Evolutionary conservation across 768 basidiomycete species (phyloP), one percentile per base, ranked within the genome.

Genomic region (Rhodotorula paludigena): DNA sequence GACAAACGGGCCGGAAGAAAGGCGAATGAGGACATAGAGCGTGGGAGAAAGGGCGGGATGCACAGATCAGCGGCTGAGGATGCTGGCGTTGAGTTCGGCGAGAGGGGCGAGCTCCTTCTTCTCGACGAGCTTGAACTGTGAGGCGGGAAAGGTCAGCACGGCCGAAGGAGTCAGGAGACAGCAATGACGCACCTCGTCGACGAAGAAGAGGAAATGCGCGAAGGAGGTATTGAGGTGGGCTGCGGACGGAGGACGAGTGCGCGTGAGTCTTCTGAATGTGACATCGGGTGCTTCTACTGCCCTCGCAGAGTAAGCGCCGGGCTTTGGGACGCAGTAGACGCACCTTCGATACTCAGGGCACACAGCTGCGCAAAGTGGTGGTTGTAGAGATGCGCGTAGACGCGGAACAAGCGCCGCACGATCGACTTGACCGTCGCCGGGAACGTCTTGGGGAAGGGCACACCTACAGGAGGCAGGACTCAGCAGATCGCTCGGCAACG

Each of bases 281-380:
- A n/a, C n/a, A n/a, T n/a, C n/a, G n/a, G n/a, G n/a, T n/a, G n/a
- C n/a, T n/a, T n/a, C n/a, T n/a, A n/a, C n/a, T n/a, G n/a, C n/a
- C n/a, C n/a, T n/a, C n/a, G n/a, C n/a, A n/a, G n/a, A n/a, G n/a
- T n/a, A n/a, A n/a, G n/a, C n/a, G n/a, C n/a, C n/a, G 5, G 2
- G 14, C 11, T 52, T 36, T 2, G 2, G n/a, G 6, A 33, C 2
- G 32, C 8, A 10, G 11, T 9, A 3, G 16, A 76, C 81, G 47
- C 68, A 94, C 94, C 94, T 84, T 99, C 96, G 59, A 99, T 97
- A 10, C 93, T 93, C 53, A 99, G 81, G 21, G 96, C 96, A 78
- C 94, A 98, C 66, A 98, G 90, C 75, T 98, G 94, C 75, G 98
- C 96, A 78, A 99, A 98, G 79, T 99, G 96, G 73, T 92, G 94